These are phyloP conservation scores for Colletotrichum gigasporum DNA, from an alignment of 2,329 filamentous ascomycete species.

Conservation along the genomic window DNA sequence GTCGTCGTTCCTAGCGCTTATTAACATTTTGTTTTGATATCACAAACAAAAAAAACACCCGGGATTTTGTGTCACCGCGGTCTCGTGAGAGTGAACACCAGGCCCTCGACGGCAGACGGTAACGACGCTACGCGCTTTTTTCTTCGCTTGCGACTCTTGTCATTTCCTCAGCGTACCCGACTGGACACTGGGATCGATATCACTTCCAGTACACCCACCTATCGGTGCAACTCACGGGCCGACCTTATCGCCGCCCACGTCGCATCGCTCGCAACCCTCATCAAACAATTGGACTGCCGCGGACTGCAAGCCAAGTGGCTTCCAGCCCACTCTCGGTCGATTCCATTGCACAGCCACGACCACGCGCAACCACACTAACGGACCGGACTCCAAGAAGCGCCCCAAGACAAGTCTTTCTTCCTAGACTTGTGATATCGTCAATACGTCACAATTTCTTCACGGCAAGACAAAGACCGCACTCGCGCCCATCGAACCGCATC, in stretches of 20 bases:
- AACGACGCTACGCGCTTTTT: not conserved
- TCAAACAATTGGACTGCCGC: not conserved
- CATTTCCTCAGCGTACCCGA: not conserved
- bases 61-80: not conserved
- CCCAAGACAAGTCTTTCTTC: slow-evolving; percentile 21
- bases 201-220: not conserved
- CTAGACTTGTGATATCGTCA: slow-evolving; percentile 14
- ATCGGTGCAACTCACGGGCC: slow-evolving; percentile 19
- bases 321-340: slow-evolving; percentile 13
- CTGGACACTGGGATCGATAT: too few species aligned
- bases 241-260: slow-evolving; percentile 24
- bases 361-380: slow-evolving; percentile 17
- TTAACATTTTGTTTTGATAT: not conserved
- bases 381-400: slow-evolving; percentile 17
- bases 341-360: slow-evolving; percentile 30
- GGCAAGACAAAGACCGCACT: not conserved
- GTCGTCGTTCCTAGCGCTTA: not conserved
- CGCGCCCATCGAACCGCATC: not conserved
- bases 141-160: not conserved
- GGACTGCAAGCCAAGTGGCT: slow-evolving; percentile 7
- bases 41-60: not conserved
- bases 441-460: slow-evolving; percentile 21
- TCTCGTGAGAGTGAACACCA: not conserved
- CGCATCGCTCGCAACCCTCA: not conserved
- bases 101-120: too few species aligned